These are phyloP conservation scores for Actinomucor elegans DNA, from an alignment of 371 early-diverging fungal genomes.

Conservation along the genomic window DNA sequence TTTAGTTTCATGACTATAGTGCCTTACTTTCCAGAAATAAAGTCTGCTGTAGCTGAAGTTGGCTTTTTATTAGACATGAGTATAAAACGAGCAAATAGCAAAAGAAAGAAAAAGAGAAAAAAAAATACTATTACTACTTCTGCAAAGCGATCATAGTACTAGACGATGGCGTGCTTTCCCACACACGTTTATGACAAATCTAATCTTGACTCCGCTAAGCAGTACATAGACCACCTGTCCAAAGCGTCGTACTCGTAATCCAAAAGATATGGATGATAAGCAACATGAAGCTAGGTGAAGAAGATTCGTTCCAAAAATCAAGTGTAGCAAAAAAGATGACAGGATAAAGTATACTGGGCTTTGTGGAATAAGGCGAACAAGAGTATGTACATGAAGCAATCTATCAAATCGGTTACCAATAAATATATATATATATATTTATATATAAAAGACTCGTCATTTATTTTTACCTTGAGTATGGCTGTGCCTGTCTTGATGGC, in stretches of 20 bases:
- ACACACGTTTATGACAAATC: slow-evolving; percentile 9
- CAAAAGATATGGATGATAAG: slow-evolving; percentile 15
- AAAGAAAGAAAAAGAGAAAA: not conserved
- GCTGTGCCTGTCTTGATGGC: slow-evolving; percentile 27
- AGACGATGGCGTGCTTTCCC: slow-evolving; percentile 16
- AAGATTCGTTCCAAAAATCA: slow-evolving; percentile 38
- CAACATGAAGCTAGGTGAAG: slow-evolving; percentile 19
- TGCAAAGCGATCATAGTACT: no score
- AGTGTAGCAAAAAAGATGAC: slow-evolving; percentile 36
- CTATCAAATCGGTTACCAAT: slow-evolving; percentile 17
- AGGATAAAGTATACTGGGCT: slow-evolving; percentile 33
- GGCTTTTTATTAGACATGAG: slow-evolving; percentile 15
- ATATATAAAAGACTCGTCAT: no score
- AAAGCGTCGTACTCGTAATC: slow-evolving; percentile 11
- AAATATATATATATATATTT: no score
- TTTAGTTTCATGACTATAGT: not conserved
- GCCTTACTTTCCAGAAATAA: slow-evolving; percentile 55
- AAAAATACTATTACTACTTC: not conserved
- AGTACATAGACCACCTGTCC: slow-evolving; percentile 19
- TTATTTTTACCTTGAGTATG: slow-evolving; percentile 33
- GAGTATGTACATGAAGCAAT: slow-evolving; percentile 42
- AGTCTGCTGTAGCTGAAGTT: slow-evolving; percentile 40
- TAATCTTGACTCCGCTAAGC: slow-evolving; percentile 8
- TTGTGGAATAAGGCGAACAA: slow-evolving; percentile 43
- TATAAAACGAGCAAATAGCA: not conserved